A percentile compares a stretch with the other conserved stretches of the same genome.
These are phyloP conservation scores for Telfairia occidentalis DNA, from an alignment of 331 rosid genomes.

Conservation along the genomic window DNA sequence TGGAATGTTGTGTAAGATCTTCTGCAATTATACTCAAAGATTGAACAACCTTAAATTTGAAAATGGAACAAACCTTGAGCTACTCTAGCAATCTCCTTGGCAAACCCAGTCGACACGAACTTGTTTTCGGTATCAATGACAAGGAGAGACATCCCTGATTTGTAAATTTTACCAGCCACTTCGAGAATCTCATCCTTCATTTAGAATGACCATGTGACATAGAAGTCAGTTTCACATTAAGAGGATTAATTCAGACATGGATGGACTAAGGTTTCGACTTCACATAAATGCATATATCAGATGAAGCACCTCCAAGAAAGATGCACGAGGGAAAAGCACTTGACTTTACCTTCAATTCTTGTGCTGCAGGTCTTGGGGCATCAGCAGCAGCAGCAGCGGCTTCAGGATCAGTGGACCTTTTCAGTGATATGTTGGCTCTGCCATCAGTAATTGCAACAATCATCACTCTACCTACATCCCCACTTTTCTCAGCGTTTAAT, in stretches of 20 bases:
- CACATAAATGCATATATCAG: background rate
- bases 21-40: background rate
- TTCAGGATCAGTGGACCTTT: constrained; percentile 85
- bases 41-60: constrained; percentile 8
- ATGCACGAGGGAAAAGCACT: background rate
- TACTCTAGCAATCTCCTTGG: constrained; percentile 95
- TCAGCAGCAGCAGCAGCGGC: constrained; percentile 44
- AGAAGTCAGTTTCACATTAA: background rate
- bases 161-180: constrained; percentile 90
- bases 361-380: constrained; percentile 63
- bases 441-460: constrained; percentile 95
- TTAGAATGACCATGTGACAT: background rate
- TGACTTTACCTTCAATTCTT: constrained; percentile 69
- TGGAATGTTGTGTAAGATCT: constrained; percentile 14
- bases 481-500: constrained; percentile 95
- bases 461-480: constrained; percentile 92
- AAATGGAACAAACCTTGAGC: constrained; percentile 77
- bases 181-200: constrained; percentile 90
- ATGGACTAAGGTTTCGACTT: background rate
- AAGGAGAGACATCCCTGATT: constrained; percentile 94
- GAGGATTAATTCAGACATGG: background rate
- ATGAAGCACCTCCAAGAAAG: background rate
- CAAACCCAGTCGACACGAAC: constrained; percentile 94
- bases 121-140: constrained; percentile 95
- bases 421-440: constrained; percentile 87